Conservation (phyloP, 805 yeast species). For the Saturnispora silvae region DNA sequence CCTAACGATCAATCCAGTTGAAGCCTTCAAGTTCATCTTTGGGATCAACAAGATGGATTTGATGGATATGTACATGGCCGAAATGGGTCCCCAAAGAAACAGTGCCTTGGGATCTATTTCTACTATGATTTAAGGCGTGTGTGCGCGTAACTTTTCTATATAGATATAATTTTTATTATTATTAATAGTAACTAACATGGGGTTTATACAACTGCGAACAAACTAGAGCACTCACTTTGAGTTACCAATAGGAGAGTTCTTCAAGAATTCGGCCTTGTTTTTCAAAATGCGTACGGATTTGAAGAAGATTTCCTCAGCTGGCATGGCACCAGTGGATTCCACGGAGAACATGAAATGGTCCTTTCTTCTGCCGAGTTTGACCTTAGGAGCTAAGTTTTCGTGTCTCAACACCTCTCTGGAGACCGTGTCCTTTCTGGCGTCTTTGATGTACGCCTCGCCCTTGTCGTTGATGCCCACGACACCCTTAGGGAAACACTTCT, state of each 20-base stretch:
- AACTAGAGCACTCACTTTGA: conserved; percentile 17
- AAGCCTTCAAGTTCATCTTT: conserved; percentile 17
- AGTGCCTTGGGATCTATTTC: not conserved
- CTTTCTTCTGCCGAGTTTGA: conserved; percentile 81
- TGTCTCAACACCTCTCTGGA: conserved; percentile 94
- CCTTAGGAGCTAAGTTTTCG: conserved; percentile 80
- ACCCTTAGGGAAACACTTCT: conserved; percentile 87
- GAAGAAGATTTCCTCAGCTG: conserved; percentile 91
- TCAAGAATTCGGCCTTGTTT: conserved; percentile 72
- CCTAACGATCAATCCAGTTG: conserved; percentile 27
- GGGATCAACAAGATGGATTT: conserved; percentile 13
- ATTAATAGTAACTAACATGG: too few relatives aligned
- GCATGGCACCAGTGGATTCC: conserved; percentile 94
- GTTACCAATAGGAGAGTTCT: conserved; percentile 62
- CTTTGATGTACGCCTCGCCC: conserved; percentile 71
- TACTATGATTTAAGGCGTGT: not conserved
- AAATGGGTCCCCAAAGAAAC: conserved; percentile 1
- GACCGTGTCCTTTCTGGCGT: conserved; percentile 92
- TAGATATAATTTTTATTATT: too few relatives aligned
- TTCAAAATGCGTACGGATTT: conserved; percentile 79
- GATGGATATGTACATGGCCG: conserved; percentile 4
- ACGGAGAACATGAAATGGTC: conserved; percentile 92
- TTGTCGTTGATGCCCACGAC: conserved; percentile 65
- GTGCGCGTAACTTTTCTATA: not conserved
- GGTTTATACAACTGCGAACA: too few relatives aligned